Conservation (phyloP, 129 eudicot species). For the Calendula officinalis region DNA sequence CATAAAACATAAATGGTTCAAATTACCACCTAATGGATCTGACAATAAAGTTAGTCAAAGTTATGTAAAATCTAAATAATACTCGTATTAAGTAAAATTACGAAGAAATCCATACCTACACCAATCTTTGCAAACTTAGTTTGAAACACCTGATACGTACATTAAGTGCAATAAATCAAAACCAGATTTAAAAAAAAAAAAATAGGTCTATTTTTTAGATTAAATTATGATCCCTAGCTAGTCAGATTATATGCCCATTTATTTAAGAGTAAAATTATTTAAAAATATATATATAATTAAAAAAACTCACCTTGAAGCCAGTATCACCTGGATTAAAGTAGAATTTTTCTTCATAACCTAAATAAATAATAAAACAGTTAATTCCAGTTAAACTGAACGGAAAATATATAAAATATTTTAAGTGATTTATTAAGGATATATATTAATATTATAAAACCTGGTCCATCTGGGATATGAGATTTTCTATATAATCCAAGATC, state of each 20-base stretch:
- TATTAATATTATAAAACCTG: constrained; percentile 43
- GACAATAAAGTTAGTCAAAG: constrained; percentile 12
- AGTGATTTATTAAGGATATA: constrained; percentile 1
- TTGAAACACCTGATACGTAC: constrained; percentile 61
- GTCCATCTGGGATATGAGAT: constrained; percentile 99
- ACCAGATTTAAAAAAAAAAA: not conserved
- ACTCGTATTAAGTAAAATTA: not conserved
- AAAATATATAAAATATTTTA: not conserved
- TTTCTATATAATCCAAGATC: constrained; percentile 96
- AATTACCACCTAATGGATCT: constrained; percentile 7
- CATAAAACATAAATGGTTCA: not conserved
- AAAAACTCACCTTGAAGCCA: constrained; percentile 78
- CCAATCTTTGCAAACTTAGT: constrained; percentile 96
- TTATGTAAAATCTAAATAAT: not conserved
- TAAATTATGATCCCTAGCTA: too few species aligned
- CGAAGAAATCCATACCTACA: constrained; percentile 58
- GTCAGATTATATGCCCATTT: too few species aligned
- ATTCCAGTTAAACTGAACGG: not conserved
- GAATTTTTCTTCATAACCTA: constrained; percentile 96
- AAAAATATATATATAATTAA: not conserved
- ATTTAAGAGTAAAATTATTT: too few species aligned
- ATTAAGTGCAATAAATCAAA: constrained; percentile 12
- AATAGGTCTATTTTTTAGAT: too few species aligned
- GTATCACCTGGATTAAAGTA: constrained; percentile 99
- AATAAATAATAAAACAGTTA: constrained; percentile 5